Evolutionary conservation across 192 early-diverging fungal species (phyloP).

Genomic region (Coemansia biformis): DNA sequence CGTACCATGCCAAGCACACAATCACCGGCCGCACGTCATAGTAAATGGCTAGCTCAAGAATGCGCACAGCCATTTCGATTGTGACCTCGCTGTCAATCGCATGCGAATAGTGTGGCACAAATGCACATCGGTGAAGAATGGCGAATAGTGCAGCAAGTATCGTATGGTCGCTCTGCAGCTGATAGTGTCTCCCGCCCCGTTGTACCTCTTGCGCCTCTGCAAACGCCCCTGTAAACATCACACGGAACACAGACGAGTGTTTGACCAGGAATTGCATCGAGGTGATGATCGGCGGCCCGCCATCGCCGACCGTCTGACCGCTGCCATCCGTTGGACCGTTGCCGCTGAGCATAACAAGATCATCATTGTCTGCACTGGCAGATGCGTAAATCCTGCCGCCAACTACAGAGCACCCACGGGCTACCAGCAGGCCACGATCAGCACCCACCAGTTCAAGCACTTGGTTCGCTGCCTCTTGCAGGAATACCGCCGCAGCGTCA

Average conservation of each 20-base stretch:
- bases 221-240: constrained; percentile 32
- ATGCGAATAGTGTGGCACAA: not conserved
- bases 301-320: not conserved
- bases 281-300: constrained; percentile 5
- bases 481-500: not conserved
- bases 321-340: no score
- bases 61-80: not conserved
- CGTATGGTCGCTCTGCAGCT: constrained; percentile 17
- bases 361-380: no score
- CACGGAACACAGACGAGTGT: constrained; percentile 25
- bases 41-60: constrained; percentile 18
- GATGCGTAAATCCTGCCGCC: no score
- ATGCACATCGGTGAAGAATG: constrained; percentile 13
- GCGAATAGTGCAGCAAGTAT: constrained; percentile 9
- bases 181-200: not conserved
- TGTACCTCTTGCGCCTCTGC: constrained; percentile 11
- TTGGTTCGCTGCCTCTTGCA: not conserved
- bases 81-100: not conserved
- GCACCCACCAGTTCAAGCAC: not conserved
- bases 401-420: no score
- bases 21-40: constrained; percentile 24
- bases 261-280: constrained; percentile 10
- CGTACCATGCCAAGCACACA: no score
- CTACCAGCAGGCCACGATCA: no score
- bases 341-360: constrained; percentile 7